Conservation (phyloP, 768 basidiomycete species). For the Gymnopilus dilepis region DNA sequence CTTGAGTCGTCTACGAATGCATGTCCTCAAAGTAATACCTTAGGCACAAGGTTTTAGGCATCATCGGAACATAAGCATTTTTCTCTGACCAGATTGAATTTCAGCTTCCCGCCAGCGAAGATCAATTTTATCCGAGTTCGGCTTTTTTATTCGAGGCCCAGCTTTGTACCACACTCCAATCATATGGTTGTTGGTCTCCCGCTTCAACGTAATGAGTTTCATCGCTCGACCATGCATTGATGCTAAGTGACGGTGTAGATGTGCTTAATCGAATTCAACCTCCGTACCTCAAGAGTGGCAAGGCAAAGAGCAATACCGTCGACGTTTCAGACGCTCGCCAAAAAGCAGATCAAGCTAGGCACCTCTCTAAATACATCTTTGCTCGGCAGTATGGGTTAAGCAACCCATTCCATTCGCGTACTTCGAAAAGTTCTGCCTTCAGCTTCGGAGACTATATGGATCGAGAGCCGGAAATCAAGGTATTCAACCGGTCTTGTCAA, state of each 20-base stretch:
- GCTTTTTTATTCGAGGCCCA: conserved; percentile 73
- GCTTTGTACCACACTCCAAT: conserved; percentile 51
- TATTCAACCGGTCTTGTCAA: conserved; percentile 25
- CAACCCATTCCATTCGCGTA: conserved; percentile 54
- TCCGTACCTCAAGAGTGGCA: conserved; percentile 37
- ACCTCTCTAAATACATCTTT: conserved; percentile 84
- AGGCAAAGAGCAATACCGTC: conserved; percentile 9
- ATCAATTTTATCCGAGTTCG: conserved; percentile 57
- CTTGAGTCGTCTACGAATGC: conserved; percentile 9
- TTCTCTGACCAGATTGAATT: neutral
- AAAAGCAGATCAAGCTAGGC: conserved; percentile 58
- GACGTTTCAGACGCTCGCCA: conserved; percentile 50
- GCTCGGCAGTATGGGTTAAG: conserved; percentile 75
- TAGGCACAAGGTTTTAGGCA: neutral
- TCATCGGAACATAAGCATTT: neutral
- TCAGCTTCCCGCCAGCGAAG: conserved; percentile 53
- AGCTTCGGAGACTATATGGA: conserved; percentile 59
- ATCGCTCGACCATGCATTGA: neutral
- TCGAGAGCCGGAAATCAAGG: conserved; percentile 75
- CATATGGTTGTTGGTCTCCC: conserved; percentile 69
- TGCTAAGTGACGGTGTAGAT: conserved; percentile 48
- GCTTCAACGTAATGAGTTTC: conserved; percentile 56
- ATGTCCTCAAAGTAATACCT: neutral
- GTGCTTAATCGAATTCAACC: conserved; percentile 63
- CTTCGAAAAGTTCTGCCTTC: conserved; percentile 29